Conservation (phyloP, 768 basidiomycete species). For the Xerocomus brunneocitrinus region DNA sequence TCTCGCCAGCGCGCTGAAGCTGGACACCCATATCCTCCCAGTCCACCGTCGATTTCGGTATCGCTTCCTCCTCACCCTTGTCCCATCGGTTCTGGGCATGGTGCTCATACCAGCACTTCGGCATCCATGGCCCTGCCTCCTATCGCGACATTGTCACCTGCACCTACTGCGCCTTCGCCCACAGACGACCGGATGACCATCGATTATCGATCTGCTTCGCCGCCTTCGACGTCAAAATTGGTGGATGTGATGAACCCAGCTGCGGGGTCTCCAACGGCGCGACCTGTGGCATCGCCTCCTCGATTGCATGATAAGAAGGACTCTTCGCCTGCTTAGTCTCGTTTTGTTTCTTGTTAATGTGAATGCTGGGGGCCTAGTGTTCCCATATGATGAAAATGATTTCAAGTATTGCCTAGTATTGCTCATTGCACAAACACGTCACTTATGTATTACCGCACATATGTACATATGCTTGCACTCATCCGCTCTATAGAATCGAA, state of each 20-base stretch:
- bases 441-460: constrained; percentile 28
- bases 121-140: constrained; percentile 62
- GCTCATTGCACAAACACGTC: constrained; percentile 14
- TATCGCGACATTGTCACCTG: constrained; percentile 63
- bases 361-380: constrained; percentile 1
- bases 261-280: constrained; percentile 48
- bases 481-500: constrained; percentile 14
- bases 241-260: constrained; percentile 46
- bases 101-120: constrained; percentile 40
- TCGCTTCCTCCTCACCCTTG: constrained; percentile 72
- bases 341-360: constrained; percentile 14
- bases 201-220: constrained; percentile 42
- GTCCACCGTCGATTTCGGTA: constrained; percentile 50
- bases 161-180: constrained; percentile 54
- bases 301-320: constrained; percentile 35
- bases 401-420: constrained; percentile 17
- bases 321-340: constrained; percentile 23
- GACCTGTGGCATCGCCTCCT: constrained; percentile 53
- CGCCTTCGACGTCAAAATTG: constrained; percentile 50
- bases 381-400: constrained; percentile 10
- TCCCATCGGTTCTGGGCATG: constrained; percentile 55
- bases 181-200: constrained; percentile 34
- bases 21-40: constrained; percentile 38
- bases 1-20: constrained; percentile 41
- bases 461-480: constrained; percentile 26